Base-by-base conservation (phyloP, 2,329 filamentous ascomycete genomes). In the Leptographium lundbergii region DNA sequence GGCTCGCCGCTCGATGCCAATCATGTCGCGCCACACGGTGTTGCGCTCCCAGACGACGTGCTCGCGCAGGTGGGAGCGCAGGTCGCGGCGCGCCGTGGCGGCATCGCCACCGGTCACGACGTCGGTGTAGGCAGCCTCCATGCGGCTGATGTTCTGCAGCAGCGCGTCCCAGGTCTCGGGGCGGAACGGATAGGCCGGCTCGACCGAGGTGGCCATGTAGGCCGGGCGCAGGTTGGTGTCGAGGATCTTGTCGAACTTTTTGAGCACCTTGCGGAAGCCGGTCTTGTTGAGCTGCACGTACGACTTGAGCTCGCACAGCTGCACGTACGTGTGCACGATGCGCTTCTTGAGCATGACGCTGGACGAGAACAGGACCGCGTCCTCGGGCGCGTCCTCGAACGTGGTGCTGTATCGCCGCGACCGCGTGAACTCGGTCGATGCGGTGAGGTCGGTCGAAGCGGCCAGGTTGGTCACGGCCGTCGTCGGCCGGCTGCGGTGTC, bases 31-130 rank as follows among this genome's bases (percentile, higher is more conserved):
- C 94, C 94, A 99, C 22, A 99, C 94, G 0, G 94, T 99, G 69
- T 99, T 99, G 60, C 94, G 83, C 71, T 99, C 95, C 95, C 94
- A 99, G 0, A 97, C 92, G 24, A 99, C 91, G 71, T 99, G 94
- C 73, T 99, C 95, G 60, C 94, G 81, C 29, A 99, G 80, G 68
- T 99, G 91, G 34, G 96, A 82, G 58, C 94, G 83, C 60, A 99
- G 77, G 69, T 97, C 94, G 65, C 89, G 86, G 67, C 85, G 89
- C 5, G 94, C 91, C 14, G 87, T 75, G 6, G 81, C 77, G 3
- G 87, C 73, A 67, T 99, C 89, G 34, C 91, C 91, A 50, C 86
- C 82, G 0, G 91, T 95, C 58, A 95, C 87, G 22, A 96, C 77
- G 29, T 87, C 81, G 1, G 91, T 85, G 68, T 96, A 99, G 1